Evolutionary conservation across 257 asterid species (phyloP), one percentile per base, ranked within the genome.

Genomic region (Scutellaria baicalensis): DNA sequence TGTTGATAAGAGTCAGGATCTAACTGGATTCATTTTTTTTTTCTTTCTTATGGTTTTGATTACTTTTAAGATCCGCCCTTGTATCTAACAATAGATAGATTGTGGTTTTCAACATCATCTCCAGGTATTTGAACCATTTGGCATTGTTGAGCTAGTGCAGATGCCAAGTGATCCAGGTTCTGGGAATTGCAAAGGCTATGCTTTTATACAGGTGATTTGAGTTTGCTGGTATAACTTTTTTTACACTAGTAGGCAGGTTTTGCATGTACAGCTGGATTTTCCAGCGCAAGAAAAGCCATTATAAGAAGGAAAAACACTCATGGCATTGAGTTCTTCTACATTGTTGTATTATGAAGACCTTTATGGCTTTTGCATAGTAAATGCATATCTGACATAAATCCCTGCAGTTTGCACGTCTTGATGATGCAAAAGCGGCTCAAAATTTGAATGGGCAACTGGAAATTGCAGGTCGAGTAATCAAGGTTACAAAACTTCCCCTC

Each of bases 91-190:
- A 44, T 8, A 11, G 35, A 42, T 42, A 13, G 51, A 20, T 40
- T 59, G 64, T 66, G 39, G 6, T 14, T 38, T 64, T 59, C 27
- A 38, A 14, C 49, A 13, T 56, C 42, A 44, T 48, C 20, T 66
- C 27, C 58, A 88, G 95, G 88, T 88, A 42, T 88, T 88, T 81
- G 96, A 88, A 76, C 69, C 93, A 55, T 88, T 88, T 78, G 96
- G 96, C 44, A 39, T 77, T 18, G 81, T 88, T 67, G 93, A 88
- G 88, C 81, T 86, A 69, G 88, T 88, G 72, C 96, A 83, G 83
- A 79, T 88, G 89, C 93, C 91, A 45, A 52, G 66, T 55, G 96
- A 88, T 47, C 84, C 73, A 6, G 88, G 82, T 56, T 79, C 89
- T 63, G 90, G 85, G 71, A 78, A 78, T 64, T 74, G 90, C 80